phyloP scores from a whole-genome alignment of 140 eudicot genomes.

The Erigeron philadelphicus region DNA sequence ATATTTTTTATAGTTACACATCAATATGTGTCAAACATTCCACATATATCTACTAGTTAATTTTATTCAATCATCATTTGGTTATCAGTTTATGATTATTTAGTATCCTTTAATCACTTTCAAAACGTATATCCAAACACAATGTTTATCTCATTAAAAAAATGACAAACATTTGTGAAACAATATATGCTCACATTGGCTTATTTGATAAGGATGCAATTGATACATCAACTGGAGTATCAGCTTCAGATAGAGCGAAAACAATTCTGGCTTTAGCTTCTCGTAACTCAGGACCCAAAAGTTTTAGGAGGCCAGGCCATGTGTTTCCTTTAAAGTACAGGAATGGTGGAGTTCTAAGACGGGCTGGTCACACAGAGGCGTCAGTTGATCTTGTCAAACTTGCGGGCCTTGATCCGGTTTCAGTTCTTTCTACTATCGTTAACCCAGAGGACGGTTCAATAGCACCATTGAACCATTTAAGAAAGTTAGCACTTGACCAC shows the following conservation, averaged over 20 bases:
- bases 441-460: constrained; percentile 73
- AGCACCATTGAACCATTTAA: constrained; percentile 47
- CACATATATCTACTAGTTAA: too few species aligned
- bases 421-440: constrained; percentile 65
- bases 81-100: too few species aligned
- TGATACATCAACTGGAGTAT: constrained; percentile 76
- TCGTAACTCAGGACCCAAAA: constrained; percentile 48
- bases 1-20: too few species aligned
- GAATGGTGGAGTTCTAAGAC: constrained; percentile 72
- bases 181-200: constrained; percentile 9
- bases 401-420: constrained; percentile 69
- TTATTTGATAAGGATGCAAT: constrained; percentile 57
- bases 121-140: background rate
- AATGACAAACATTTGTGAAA: background rate
- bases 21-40: too few species aligned
- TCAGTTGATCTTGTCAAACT: constrained; percentile 70
- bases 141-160: too few species aligned
- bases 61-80: background rate
- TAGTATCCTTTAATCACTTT: too few species aligned
- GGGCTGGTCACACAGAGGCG: constrained; percentile 90
- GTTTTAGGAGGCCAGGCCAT: constrained; percentile 81
- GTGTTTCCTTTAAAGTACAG: constrained; percentile 82
- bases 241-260: constrained; percentile 82
- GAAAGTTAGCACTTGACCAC: constrained; percentile 52
- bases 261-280: constrained; percentile 72